Evolutionary conservation across 495 filamentous ascomycete genomes (phyloP), one percentile per base, ranked within the genome.

Genomic region (Xylaria bambusicola): DNA sequence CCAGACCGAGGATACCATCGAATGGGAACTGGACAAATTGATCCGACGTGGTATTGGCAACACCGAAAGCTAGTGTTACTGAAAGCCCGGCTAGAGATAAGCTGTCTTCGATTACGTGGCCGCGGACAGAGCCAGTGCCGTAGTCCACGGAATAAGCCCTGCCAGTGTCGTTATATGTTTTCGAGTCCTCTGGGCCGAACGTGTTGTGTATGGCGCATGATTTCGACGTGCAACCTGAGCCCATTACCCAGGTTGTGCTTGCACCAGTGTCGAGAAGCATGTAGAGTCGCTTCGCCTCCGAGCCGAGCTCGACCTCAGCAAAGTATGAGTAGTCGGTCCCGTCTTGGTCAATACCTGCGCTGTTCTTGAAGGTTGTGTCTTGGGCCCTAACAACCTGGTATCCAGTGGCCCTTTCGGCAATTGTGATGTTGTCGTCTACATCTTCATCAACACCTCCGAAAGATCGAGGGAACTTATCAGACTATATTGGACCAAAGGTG

Each of bases 1-100:
- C 86, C n/a, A 95, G 73, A 6, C 89, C 91, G 6, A 95, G 72
- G 48, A 96, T 94, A n/a, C 91, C 91, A 66, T 96, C 91, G 62
- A 94, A 88, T 17, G 90, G 87, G 64, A 92, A 94, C 61, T 79
- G 80, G 27, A 73, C 60, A 71, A 96, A 93, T 47, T 91, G 83
- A 49, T 83, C 70, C 4, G 86, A 86, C 13, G 87, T 87, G 20
- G 80, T 74, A 38, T 79, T 84, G 15, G 85, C 89, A 59, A 89
- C 63, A 4, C 91, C 91, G 68, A 96, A 90, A 7, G 80, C 73
- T 61, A 91, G 73, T 0, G 76, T 66, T 17, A 88, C 52, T 42
- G 76, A 79, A 52, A 92, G 72, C 20, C 81, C 86, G 0, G 86
- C 90, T 55, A 95, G 74, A 17, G 78, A 75, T 35, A 91, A 56